Conservation (phyloP, 2,329 filamentous ascomycete species). For the Aspergillus awamori region DNA sequence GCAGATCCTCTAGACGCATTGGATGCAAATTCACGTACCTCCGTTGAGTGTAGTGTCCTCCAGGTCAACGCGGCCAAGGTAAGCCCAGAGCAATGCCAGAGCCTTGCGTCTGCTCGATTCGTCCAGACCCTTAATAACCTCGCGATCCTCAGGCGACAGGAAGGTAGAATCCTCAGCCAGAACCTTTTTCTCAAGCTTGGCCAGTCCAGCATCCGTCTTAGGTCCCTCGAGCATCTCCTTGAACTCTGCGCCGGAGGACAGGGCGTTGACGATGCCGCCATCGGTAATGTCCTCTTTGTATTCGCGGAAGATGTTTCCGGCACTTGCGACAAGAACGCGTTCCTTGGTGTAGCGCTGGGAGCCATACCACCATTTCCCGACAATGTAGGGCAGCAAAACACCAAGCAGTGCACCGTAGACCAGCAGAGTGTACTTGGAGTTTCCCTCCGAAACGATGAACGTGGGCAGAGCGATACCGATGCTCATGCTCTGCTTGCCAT, state of each 20-base stretch:
- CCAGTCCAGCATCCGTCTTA: constrained; percentile 76
- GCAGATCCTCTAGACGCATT: not conserved
- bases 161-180: constrained; percentile 62
- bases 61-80: constrained; percentile 84
- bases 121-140: constrained; percentile 77
- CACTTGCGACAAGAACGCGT: constrained; percentile 87
- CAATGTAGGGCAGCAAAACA: constrained; percentile 85
- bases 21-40: constrained; percentile 40
- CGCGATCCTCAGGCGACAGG: constrained; percentile 72
- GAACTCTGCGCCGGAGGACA: constrained; percentile 87
- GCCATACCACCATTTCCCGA: constrained; percentile 99
- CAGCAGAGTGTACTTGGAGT: constrained; percentile 91
- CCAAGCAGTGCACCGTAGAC: constrained; percentile 87
- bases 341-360: constrained; percentile 92
- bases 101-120: constrained; percentile 80
- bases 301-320: constrained; percentile 91
- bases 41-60: constrained; percentile 75
- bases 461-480: constrained; percentile 95
- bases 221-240: constrained; percentile 73
- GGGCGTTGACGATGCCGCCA: constrained; percentile 74
- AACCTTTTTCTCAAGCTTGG: constrained; percentile 81
- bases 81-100: constrained; percentile 89
- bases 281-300: constrained; percentile 84
- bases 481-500: constrained; percentile 97
- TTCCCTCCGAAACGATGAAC: constrained; percentile 88